Evolutionary conservation across 2,329 filamentous ascomycete species (phyloP), one percentile per base, ranked within the genome.

Genomic region (Pseudogymnoascus sp.): DNA sequence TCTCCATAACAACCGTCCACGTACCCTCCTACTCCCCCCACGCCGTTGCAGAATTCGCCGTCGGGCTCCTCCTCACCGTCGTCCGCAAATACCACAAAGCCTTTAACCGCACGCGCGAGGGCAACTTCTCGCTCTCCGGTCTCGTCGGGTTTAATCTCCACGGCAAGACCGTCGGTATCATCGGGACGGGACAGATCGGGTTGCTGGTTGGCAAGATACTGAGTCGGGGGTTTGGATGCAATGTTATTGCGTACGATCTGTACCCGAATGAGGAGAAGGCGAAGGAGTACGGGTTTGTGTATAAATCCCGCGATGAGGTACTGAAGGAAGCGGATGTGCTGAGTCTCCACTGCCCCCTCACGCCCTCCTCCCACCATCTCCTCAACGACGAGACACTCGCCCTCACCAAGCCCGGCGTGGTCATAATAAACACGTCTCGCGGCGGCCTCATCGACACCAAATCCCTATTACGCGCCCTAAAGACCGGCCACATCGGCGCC

Each of bases 21-120:
- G 86, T 89, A 35, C 86, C 86, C 1, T 81, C 84, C 2, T 89
- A 89, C 75, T 86, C 85, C 6, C 86, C 86, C 64, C 84, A 89
- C 72, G 84, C 86, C 1, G 86, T 89, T 2, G 86, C 86, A 67
- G 86, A 89, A 77, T 89, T 88, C 69, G 81, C 85, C 42, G 80
- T 89, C n/a, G 84, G 85, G 1, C 77, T 89, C 65, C 77, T 88
- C 62, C 85, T 87, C 76, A 87, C 86, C 1, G 77, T 89, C 47
- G 87, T 88, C 72, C 83, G 86, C 47, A 83, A 86, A 70, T 88
- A 84, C 13, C 86, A 89, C 72, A 82, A 84, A 21, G 84, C 86
- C 2, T 88, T 86, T 74, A 87, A 86, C 72, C 83, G 86, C 26
- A 86, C 87, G 19, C 82, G 86, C 47, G 85, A 89, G 72, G 85